Base-by-base conservation (phyloP, 208 protist genomes). In the Dictyostelium gargantuum region DNA sequence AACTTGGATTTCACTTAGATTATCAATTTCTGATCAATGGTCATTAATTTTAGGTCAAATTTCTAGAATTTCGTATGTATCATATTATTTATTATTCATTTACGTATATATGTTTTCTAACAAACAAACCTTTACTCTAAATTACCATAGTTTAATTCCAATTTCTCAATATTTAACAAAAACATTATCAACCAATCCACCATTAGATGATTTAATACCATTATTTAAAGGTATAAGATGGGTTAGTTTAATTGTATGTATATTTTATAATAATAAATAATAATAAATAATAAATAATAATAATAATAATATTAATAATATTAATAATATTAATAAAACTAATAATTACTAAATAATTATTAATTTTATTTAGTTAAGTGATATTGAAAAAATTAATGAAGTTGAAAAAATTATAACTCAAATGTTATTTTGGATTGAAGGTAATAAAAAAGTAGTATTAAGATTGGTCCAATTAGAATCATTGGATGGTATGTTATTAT, bases 401-500 rank as follows among this genome's bases (percentile, higher is more conserved):
- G 82, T 89, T 86, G 82, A 89, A 66, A 89, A 89, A 29, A n/a
- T 89, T 19, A 48, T 89, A 17, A 72, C n/a, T 9, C 82, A 89
- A 52, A 79, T 89, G 82, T 79, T 79, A 40, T 35, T n/a, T 42
- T 89, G 82, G 82, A 52, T 89, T 6, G 82, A 89, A 54, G 70
- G 70, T 29, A 89, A 89, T 52, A 89, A 89, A 54, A 89, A 89
- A 38, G 79, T 50, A 52, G 70, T 76, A 32, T 52, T 89, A 17
- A n/a, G 82, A 79, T 89, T 89, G n/a, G 63, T 72, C 52, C 82
- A 89, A 29, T 68, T 89, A 26, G 82, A 89, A 26, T 19, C 82
- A 40, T 68, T 89, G 35, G 82, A 89, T 79, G 82, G 82, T n/a
- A 89, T 89, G 82, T 63, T 89, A n/a, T 68, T 89, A n/a, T 89